Evolutionary conservation across 176 grass and related monocot species (phyloP), one percentile per base, ranked within the genome.

Genomic region (Cenchrus purpureus): DNA sequence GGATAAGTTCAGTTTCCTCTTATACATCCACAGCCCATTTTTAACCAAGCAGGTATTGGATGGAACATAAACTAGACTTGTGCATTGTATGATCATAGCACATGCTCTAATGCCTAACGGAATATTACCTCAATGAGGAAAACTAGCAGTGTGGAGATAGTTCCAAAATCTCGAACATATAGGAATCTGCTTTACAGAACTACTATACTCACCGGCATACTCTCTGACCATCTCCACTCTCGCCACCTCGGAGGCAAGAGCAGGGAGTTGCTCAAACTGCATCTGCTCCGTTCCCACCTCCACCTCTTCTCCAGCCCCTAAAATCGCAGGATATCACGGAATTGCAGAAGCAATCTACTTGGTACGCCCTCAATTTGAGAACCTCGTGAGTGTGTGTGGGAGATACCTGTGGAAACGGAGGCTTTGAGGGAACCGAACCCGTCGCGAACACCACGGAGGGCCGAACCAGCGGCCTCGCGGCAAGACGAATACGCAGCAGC

Each of bases 211-310:
- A 97, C 97, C 92, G 11, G 90, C 85, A 70, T 99, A 97, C 66
- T 87, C 84, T 65, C 76, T 91, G 76, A 92, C 68, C 50, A 95
- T 91, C 61, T 96, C 94, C 74, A 96, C 86, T 82, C 91, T 91
- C 77, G 88, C 86, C 37, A 99, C 97, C 84, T 99, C 94, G 57
- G 85, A 90, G 31, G 97, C 94, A 32, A 99, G 87, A 66, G 90
- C 82, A 49, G 90, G 88, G 68, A 99, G 91, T 75, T 88, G 91
- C 76, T 89, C 90, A 11, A 80, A 83, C 58, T 88, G 58, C 77
- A 91, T 65, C 60, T 77, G 76, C 61, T 92, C 88, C 11, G 65
- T 86, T 52, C 77, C 87, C 63, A 40, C 65, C 13, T 85, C 78
- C 64, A 86, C 86, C 42, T 77, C 65, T 43, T 83, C 77, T 63